Evolutionary conservation across 495 filamentous ascomycete species (phyloP), one percentile per base, ranked within the genome.

Genomic region (Astrothelium macrocarpum): DNA sequence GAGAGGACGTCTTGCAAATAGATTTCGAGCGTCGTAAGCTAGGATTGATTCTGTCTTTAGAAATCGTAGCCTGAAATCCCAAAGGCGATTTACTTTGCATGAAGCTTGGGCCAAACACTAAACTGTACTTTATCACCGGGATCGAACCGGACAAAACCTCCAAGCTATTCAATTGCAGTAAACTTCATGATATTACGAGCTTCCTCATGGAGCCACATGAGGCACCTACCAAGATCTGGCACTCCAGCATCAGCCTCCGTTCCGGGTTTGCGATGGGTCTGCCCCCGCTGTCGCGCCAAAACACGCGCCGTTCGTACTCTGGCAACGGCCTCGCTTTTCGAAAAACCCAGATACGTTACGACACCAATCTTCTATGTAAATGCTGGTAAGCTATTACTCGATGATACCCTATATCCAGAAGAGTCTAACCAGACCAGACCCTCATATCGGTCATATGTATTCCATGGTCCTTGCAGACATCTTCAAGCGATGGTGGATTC

Each of bases 321-420:
- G 2, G 49, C 20, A 16, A 10, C 5, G 25, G 3, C 25, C 10
- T 9, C 16, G 9, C 49, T 25, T 28, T 1, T 29, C 7, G 49
- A 56, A 12, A 97, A 98, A 78, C 92, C 95, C 4, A 97, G 87
- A 80, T 97, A 97, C 81, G 80, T 97, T 68, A 97, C 94, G 2
- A 91, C 90, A 7, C 94, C 94, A 7, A 99, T 99, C 59, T 99
- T 97, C 80, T 99, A 99, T 72, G 95, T 97, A 74, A 99, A 99
- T 82, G 90, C 92, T 26, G 86, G 91, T 95, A 80, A 67, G 78
- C 31, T 32, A 2, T 18, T 60, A 23, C 1, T 45, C 32, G 45
- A 16, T 16, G 5, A 14, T 20, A 49, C 5, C 20, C 12, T 23
- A 5, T 23, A 16, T 14, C 12, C 1, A 5, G n/a, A 18, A 5